Evolutionary conservation across 177 flowering plant species (phyloP), one percentile per base, ranked within the genome.

Genomic region (Vitis hybrid): DNA sequence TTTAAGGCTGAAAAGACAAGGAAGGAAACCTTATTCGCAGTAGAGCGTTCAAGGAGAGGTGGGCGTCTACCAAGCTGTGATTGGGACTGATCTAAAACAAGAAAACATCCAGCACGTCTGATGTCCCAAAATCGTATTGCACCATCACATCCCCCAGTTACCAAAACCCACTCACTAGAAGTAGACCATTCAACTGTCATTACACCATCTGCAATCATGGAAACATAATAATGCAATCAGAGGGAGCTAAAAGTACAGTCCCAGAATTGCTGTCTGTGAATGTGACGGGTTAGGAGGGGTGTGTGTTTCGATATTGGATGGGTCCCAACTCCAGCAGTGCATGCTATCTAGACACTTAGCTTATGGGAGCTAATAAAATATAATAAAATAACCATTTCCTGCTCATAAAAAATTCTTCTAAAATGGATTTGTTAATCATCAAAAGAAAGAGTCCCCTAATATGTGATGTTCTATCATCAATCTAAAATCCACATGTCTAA

Each of bases 51-150:
- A 11, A 78, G 77, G 65, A 92, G 64, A 59, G 95, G 89, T 55
- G 94, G 95, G 0, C 97, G 90, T 74, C 88, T 92, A 73, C 99
- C 99, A 77, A 92, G 87, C 78, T 96, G 99, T 76, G 97, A 66
- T 50, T 75, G 86, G 29, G 97, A 89, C 81, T 96, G 97, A 78
- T 96, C 92, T 64, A 96, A 77, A 69, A 96, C 90, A 72, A 63
- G 91, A 78, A 86, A 92, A 73, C 98, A 89, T 60, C 99, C 99
- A 70, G 97, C 97, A 20, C 91, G 90, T 79, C 99, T 89, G 51
- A 96, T 96, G 80, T 96, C 98, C 99, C 99, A 96, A 82, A 93
- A 93, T 16, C 99, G 95, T 75, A 96, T 90, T 10, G 99, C 99
- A 72, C 99, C 99, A 81, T 96, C 98, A 83, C 93, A 89, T 51